Evolutionary conservation across 2,329 filamentous ascomycete genomes (phyloP), one percentile per base, ranked within the genome.

Genomic region (Penicillium sp.): DNA sequence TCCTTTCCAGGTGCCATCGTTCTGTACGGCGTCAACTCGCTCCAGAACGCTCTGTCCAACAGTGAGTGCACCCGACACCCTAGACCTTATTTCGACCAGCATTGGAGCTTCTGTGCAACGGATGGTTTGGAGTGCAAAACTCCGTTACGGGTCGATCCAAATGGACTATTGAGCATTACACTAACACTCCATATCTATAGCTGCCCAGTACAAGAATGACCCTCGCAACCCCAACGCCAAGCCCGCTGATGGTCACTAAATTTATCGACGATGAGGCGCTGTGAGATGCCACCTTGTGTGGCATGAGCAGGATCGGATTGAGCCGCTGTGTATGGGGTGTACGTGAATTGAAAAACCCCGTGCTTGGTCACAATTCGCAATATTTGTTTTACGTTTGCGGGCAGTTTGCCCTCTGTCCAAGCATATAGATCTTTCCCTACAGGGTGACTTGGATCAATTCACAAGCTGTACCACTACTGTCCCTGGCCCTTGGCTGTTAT

Each of bases 141-240:
- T 47, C 32, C 54, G 50, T 50, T 31, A 48, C 47, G 25, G 41
- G 39, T 46, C 46, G 41, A 37, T 38, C 46, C 3, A 32, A 20
- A 13, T 27, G 31, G 23, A 54, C 42, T 24, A 41, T 54, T 13
- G 35, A 20, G 20, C 33, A 12, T 20, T 5, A 20, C 15, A 49
- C 63, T 66, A 58, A 67, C 55, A 39, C 44, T 51, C 45, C 6
- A 40, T 40, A 47, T 40, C 35, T 49, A 24, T 44, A 97, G 92
- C 84, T 78, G 88, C 88, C 65, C 89, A 97, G 79, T 96, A 82
- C 83, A 95, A 91, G 85, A 95, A 95, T 80, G 92, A 97, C 77
- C 89, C 91, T 61, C 85, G 91, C 75, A 96, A 96, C 65, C 73
- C 73, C 53, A 71, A 74, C 60, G 63, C 63, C 38, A 67, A 71